A percentile compares a stretch with the other conserved stretches of the same genome.
Evolutionary conservation across 768 basidiomycete species (phyloP).

Genomic region (Trametes elegans): DNA sequence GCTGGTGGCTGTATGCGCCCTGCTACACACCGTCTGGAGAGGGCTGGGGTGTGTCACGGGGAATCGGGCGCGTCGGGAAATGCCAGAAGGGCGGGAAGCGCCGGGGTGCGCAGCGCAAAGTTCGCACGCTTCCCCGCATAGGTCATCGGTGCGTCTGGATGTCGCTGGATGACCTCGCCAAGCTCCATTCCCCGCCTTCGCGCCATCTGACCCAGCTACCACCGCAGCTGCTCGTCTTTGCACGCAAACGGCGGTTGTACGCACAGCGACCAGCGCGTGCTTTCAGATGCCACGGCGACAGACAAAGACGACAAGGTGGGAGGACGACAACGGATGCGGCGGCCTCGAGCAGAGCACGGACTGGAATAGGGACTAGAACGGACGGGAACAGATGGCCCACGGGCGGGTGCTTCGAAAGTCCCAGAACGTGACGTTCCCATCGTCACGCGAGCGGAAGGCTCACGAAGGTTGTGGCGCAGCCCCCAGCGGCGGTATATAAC

Average conservation of each 20-base stretch:
- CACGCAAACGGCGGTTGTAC: neutral
- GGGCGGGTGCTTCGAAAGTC: constrained; percentile 3
- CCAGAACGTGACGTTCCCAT: constrained; percentile 11
- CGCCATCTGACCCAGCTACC: neutral
- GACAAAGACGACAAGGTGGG: neutral
- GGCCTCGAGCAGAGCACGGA: neutral
- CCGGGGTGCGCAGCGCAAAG: too few species aligned
- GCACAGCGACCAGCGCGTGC: neutral
- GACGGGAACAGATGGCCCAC: constrained; percentile 11
- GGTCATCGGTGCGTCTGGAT: constrained; percentile 12
- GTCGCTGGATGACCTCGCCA: constrained; percentile 7
- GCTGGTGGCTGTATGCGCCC: neutral
- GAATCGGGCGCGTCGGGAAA: constrained; percentile 4
- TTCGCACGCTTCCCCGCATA: constrained; percentile 31
- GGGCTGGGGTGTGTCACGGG: neutral
- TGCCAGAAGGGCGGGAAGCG: constrained; percentile 4
- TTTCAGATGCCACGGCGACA: neutral
- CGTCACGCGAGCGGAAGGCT: constrained; percentile 21
- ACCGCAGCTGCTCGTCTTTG: neutral
- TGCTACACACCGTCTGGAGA: neutral
- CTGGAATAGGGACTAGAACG: constrained; percentile 11
- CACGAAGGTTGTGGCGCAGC: constrained; percentile 4
- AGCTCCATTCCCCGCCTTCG: constrained; percentile 10
- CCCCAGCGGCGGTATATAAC: constrained; percentile 12
- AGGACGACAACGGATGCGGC: neutral